Evolutionary conservation across 139 green algal genomes (phyloP).

Genomic region (Marvania coccoides): DNA sequence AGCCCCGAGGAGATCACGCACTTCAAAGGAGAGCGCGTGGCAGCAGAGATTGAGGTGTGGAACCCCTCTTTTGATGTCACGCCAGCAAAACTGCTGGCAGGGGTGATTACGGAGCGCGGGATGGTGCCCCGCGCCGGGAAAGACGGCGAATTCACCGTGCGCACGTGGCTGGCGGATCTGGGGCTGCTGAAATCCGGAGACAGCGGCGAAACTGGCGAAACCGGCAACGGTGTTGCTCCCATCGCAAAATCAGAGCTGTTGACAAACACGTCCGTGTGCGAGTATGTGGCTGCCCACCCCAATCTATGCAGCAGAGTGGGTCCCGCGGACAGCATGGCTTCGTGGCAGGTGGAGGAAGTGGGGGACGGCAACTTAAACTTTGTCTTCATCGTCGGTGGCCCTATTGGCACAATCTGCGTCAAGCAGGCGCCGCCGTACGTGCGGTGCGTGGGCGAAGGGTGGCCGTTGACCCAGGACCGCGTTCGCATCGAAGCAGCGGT

Average conservation of each 20-base stretch:
- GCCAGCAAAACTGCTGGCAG: slow-evolving; percentile 71
- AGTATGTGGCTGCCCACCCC: slow-evolving; percentile 47
- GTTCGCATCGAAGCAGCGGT: slow-evolving; percentile 60
- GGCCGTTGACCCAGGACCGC: slow-evolving; percentile 82
- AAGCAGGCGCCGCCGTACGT: slow-evolving; percentile 93
- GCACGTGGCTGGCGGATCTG: slow-evolving; percentile 32
- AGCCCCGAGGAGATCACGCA: slow-evolving; percentile 73
- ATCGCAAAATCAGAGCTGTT: slow-evolving; percentile 32
- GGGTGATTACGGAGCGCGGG: slow-evolving; percentile 93
- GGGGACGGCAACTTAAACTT: slow-evolving; percentile 99
- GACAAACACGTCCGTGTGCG: slow-evolving; percentile 35
- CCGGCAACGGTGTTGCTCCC: not conserved
- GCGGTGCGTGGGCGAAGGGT: slow-evolving; percentile 81
- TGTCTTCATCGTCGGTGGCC: slow-evolving; percentile 89
- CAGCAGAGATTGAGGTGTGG: slow-evolving; percentile 74
- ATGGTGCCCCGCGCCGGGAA: slow-evolving; percentile 47
- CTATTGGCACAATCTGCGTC: slow-evolving; percentile 56
- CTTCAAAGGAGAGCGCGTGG: slow-evolving; percentile 55
- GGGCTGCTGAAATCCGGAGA: not conserved
- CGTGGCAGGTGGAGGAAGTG: slow-evolving; percentile 60
- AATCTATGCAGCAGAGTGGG: slow-evolving; percentile 44
- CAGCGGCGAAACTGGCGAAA: not conserved
- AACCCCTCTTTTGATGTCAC: slow-evolving; percentile 96
- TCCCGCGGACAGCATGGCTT: slow-evolving; percentile 11
- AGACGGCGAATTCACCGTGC: slow-evolving; percentile 41